Conservation (phyloP, 257 asterid genomes). For the Oldenlandia corymbosa region DNA sequence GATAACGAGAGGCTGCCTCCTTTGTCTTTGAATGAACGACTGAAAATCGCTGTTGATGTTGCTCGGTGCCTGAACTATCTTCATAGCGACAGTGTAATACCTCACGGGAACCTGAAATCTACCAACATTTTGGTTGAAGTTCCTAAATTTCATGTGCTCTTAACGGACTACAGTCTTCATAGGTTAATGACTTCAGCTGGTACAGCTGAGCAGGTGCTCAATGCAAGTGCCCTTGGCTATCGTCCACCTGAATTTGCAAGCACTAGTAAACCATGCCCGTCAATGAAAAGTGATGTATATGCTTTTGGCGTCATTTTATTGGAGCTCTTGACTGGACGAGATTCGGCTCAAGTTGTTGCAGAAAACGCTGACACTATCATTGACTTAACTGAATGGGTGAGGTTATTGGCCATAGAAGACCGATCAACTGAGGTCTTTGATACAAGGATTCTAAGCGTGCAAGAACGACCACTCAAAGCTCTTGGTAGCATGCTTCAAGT, state of each 20-base stretch:
- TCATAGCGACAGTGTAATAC: constrained; percentile 73
- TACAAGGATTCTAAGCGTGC: constrained; percentile 23
- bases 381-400: constrained; percentile 75
- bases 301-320: constrained; percentile 69
- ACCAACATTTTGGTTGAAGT: constrained; percentile 60
- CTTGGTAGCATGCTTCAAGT: constrained; percentile 50
- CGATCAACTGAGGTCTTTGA: constrained; percentile 62
- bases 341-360: constrained; percentile 51
- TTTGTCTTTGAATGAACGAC: constrained; percentile 48
- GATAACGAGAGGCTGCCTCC: constrained; percentile 44
- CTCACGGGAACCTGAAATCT: constrained; percentile 91
- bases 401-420: constrained; percentile 48
- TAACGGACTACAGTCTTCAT: constrained; percentile 80
- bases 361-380: constrained; percentile 45
- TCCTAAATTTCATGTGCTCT: constrained; percentile 39
- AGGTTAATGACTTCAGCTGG: constrained; percentile 73
- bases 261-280: constrained; percentile 69
- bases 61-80: constrained; percentile 69
- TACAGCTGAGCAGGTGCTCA: constrained; percentile 69
- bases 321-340: constrained; percentile 68
- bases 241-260: constrained; percentile 83
- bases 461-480: constrained; percentile 19
- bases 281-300: constrained; percentile 78
- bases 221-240: constrained; percentile 77
- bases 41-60: constrained; percentile 51